Evolutionary conservation across 2,329 filamentous ascomycete species (phyloP).

Genomic region (Ciborinia camelliae): DNA sequence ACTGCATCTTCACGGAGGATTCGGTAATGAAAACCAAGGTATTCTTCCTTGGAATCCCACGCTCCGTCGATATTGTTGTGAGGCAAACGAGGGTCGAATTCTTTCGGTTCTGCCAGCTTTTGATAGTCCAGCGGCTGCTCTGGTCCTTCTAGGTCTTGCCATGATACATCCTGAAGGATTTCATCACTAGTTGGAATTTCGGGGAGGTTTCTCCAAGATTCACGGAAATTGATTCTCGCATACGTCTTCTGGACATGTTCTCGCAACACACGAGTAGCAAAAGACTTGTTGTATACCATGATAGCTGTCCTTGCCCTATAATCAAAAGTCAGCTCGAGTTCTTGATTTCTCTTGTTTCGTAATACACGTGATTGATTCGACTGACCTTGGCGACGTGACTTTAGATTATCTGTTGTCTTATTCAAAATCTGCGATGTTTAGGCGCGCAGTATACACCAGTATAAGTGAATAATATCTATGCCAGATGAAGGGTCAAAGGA

Average conservation of each 20-base stretch:
- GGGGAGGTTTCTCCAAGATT: constrained; percentile 42
- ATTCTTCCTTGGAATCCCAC: constrained; percentile 60
- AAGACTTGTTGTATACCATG: constrained; percentile 4
- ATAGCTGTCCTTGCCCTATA: not conserved
- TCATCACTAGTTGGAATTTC: constrained; percentile 56
- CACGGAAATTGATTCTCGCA: not conserved
- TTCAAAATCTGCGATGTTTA: not conserved
- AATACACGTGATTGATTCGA: not conserved
- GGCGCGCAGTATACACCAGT: not conserved
- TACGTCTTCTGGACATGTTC: constrained; percentile 18
- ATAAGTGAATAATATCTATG: too few species aligned
- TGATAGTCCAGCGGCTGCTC: constrained; percentile 31
- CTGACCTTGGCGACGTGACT: not conserved
- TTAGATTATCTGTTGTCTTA: not conserved
- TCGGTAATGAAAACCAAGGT: constrained; percentile 70
- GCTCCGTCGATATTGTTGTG: constrained; percentile 54
- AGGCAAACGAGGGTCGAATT: constrained; percentile 27
- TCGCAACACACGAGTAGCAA: not conserved
- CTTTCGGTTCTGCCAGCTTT: constrained; percentile 19
- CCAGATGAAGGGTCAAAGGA: not conserved
- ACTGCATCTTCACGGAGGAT: constrained; percentile 73
- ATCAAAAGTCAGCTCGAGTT: not conserved
- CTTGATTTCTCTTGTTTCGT: not conserved
- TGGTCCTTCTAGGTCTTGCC: not conserved
- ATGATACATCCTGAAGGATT: constrained; percentile 40